Base-by-base conservation (phyloP, 192 early-diverging fungal genomes). In the Dissophora ornata region DNA sequence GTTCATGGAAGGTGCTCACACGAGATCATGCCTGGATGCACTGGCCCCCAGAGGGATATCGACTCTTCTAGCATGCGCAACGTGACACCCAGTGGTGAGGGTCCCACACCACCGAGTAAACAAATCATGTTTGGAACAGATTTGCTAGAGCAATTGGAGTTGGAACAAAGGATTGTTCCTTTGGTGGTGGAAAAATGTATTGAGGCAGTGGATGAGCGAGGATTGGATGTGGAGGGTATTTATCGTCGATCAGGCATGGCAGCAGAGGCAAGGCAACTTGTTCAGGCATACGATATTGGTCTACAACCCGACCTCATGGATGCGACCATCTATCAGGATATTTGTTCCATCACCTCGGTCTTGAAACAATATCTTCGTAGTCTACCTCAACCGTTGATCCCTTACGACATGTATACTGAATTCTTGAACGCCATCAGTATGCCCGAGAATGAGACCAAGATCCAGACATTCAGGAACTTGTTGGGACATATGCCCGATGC, bases 281-380 rank as follows among this genome's bases (percentile, higher is more conserved):
- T 90, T 42, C 68, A 86, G 11, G 84, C 89, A 21, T 90, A 92
- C 46, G 79, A 88, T 46, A 46, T 79, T n/a, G 81, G 86, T 11
- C 79, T 86, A 26, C 61, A 81, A 2, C 63, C 85, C 0, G 85
- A 88, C n/a, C 60, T 83, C 13, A 79, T 83, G 56, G 80, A 83
- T 46, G 82, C 82, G 4, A 69, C 71, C 34, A 67, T 86, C 34
- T 82, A 87, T 45, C 87, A 88, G 67, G 93, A 94, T 64, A 90
- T 94, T 30, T 87, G 90, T 40, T 90, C 89, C 42, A 86, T 92
- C n/a, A 94, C 93, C 0, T 89, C 89, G 57, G 85, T 94, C 22
- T 75, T 94, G 28, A 94, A 93, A 68, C 91, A 94, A 78, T 94
- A 93, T 57, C 87, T 94, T 48, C 85, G 93, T 42, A 88, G 89